Percentiles rank a stretch among this genome's conserved stretches.
Conservation (phyloP, 371 early-diverging fungal species). For the Syncephalis plumigaleata region DNA sequence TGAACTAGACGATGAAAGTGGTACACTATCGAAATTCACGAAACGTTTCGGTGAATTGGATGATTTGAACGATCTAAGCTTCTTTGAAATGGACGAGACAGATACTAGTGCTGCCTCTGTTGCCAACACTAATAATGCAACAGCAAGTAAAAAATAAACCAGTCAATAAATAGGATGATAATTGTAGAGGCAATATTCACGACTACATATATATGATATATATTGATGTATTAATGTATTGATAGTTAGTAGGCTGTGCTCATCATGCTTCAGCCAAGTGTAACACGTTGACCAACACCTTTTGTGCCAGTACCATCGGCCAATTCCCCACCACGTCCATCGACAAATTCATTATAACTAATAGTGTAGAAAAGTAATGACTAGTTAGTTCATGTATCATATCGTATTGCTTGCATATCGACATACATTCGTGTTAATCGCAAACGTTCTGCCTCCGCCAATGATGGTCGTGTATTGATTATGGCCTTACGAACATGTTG, state of each 20-base stretch:
- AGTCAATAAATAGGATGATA: too few relatives aligned
- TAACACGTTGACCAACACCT: constrained; percentile 42
- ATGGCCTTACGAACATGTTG: constrained; percentile 6
- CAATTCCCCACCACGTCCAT: constrained; percentile 45
- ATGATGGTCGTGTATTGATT: constrained; percentile 3
- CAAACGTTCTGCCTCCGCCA: constrained; percentile 21
- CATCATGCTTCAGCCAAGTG: constrained; percentile 41
- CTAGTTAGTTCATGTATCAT: constrained; percentile 30
- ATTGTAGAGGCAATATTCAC: too few relatives aligned
- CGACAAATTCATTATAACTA: constrained; percentile 42
- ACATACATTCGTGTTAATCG: constrained; percentile 28
- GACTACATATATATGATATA: too few relatives aligned
- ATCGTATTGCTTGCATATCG: constrained; percentile 32
- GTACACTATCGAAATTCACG: constrained; percentile 56
- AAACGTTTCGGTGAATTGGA: constrained; percentile 51
- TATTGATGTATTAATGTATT: too few relatives aligned
- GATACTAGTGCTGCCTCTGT: neutral
- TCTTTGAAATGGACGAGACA: neutral
- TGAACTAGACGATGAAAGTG: constrained; percentile 37
- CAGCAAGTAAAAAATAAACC: too few relatives aligned
- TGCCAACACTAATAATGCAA: too few relatives aligned
- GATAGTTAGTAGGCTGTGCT: too few relatives aligned
- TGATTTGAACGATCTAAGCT: constrained; percentile 15
- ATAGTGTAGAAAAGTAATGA: too few relatives aligned
- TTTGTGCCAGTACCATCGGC: constrained; percentile 44